Evolutionary conservation across 331 rosid species (phyloP).

Genomic region (Acacia concinna): DNA sequence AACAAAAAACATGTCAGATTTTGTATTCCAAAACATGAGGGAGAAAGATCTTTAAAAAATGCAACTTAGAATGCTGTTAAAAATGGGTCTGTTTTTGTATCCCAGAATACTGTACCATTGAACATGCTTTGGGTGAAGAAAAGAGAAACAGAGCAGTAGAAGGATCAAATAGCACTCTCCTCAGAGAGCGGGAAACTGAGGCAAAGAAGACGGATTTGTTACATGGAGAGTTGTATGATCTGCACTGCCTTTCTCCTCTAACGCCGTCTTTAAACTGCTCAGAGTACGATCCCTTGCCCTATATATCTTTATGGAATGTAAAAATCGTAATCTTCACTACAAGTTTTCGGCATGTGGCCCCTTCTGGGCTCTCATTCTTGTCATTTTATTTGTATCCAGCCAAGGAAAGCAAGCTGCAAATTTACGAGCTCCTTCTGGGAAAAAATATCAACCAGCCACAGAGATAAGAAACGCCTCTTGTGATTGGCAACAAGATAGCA

Average conservation of each 20-base stretch:
- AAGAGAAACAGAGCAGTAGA: conserved; percentile 12
- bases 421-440: conserved; percentile 37
- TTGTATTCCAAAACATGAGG: background rate
- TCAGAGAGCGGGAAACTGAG: conserved; percentile 36
- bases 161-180: conserved; percentile 23
- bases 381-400: conserved; percentile 20
- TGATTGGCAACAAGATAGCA: conserved; percentile 33
- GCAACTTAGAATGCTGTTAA: background rate
- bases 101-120: conserved; percentile 39
- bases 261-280: conserved; percentile 45
- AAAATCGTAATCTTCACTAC: background rate
- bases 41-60: background rate
- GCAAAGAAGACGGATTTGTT: conserved; percentile 30
- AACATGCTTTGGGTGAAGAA: conserved; percentile 26
- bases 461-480: conserved; percentile 29
- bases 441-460: conserved; percentile 36
- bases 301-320: background rate
- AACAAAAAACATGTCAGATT: background rate
- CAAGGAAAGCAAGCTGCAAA: conserved; percentile 38
- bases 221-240: conserved; percentile 21
- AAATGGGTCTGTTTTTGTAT: conserved; percentile 13
- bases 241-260: conserved; percentile 38
- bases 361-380: background rate
- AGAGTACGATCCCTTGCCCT: conserved; percentile 36
- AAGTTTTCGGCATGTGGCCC: conserved; percentile 2